phyloP scores from a whole-genome alignment of 169 alveolate species.

The Perkinsus chesapeaki region DNA sequence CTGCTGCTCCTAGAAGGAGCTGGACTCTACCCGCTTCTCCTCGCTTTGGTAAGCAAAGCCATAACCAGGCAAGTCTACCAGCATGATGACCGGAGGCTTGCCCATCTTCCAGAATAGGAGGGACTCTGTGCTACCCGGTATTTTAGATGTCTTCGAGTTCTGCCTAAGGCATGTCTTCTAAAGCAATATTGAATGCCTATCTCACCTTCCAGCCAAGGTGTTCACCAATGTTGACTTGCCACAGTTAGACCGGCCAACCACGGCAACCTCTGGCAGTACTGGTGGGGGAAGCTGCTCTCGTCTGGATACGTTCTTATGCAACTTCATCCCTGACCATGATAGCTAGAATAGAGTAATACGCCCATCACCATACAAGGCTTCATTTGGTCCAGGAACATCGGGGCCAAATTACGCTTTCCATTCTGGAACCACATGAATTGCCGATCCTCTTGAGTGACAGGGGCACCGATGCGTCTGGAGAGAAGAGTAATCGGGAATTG shows the following conservation, averaged over 20 bases:
- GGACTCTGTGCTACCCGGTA: background rate
- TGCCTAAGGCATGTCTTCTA: background rate
- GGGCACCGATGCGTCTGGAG: background rate
- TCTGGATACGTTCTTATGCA: background rate
- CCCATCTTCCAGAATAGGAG: conserved; percentile 35
- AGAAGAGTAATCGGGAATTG: background rate
- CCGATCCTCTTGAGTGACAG: background rate
- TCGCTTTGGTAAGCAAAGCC: conserved; percentile 49
- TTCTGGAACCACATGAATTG: background rate
- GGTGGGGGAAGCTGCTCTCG: background rate
- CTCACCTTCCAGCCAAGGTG: conserved; percentile 55
- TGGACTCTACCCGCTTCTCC: conserved; percentile 34
- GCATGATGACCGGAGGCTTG: conserved; percentile 45
- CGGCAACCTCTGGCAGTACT: conserved; percentile 35
- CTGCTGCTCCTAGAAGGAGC: background rate
- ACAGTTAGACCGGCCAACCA: conserved; percentile 53
- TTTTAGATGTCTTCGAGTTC: background rate
- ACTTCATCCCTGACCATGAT: background rate
- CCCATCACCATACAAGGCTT: background rate
- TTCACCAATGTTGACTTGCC: conserved; percentile 59
- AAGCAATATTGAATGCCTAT: background rate
- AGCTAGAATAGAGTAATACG: background rate
- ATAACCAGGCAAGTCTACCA: conserved; percentile 65
- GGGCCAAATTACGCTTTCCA: background rate
- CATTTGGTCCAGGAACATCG: background rate